phyloP scores from a whole-genome alignment of 768 basidiomycete species.

The Termitomyces sp. region DNA sequence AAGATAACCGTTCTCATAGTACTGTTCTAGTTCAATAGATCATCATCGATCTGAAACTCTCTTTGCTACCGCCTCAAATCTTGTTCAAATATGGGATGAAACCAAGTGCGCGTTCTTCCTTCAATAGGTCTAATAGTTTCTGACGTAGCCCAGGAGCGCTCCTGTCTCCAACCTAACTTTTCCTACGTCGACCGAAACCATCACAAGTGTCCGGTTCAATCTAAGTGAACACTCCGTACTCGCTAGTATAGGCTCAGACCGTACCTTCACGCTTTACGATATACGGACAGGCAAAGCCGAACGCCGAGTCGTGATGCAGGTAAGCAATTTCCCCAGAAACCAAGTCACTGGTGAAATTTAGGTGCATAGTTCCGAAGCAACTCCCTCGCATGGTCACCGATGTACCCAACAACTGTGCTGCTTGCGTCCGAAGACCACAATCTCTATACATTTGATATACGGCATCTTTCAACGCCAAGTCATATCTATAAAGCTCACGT shows the following conservation, averaged over 20 bases:
- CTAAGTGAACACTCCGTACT: conserved; percentile 90
- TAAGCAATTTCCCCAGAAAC: conserved; percentile 19
- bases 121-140: background rate
- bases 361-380: conserved; percentile 74
- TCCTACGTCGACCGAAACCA: conserved; percentile 82
- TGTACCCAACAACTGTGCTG: conserved; percentile 84
- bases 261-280: conserved; percentile 95
- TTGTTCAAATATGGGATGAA: conserved; percentile 97
- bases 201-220: conserved; percentile 87
- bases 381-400: conserved; percentile 91
- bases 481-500: conserved; percentile 98
- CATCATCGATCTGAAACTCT: conserved; percentile 86
- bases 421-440: conserved; percentile 99
- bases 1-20: conserved; percentile 3
- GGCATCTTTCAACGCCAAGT: conserved; percentile 72
- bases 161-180: conserved; percentile 86
- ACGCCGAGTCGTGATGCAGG: conserved; percentile 85
- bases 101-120: conserved; percentile 58
- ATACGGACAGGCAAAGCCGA: conserved; percentile 96
- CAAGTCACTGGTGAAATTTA: too few relatives aligned
- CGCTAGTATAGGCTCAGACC: conserved; percentile 92
- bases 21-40: conserved; percentile 70
- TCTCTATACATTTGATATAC: conserved; percentile 95
- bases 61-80: conserved; percentile 91
- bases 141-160: conserved; percentile 50